phyloP scores from a whole-genome alignment of 163 green algal genomes.

The Scenedesmus sp. region DNA sequence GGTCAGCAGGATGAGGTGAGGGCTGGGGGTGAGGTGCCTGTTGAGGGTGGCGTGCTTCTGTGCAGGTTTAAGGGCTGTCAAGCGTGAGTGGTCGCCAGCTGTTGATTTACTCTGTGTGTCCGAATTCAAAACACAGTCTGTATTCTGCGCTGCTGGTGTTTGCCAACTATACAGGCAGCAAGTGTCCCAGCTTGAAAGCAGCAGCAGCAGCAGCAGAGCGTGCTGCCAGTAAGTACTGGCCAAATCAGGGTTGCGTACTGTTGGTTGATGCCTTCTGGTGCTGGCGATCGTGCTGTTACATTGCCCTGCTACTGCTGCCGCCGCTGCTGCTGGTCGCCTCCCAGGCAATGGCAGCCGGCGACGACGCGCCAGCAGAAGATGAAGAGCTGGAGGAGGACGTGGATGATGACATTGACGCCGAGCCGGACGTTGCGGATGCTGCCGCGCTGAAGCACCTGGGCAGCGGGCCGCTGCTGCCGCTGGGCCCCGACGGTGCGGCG shows the following conservation, averaged over 20 bases:
- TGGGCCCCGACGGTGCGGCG: constrained; percentile 11
- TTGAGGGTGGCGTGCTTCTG: background rate
- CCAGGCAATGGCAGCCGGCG: background rate
- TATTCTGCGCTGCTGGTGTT: no score
- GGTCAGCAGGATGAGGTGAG: constrained; percentile 6
- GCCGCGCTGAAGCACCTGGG: constrained; percentile 29
- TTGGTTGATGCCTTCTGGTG: no score
- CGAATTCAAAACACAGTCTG: no score
- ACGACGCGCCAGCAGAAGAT: constrained; percentile 1
- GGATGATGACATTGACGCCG: background rate
- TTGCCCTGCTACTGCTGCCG: background rate
- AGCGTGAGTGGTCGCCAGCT: background rate
- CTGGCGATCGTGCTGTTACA: no score
- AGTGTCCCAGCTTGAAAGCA: no score
- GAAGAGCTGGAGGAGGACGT: constrained; percentile 1
- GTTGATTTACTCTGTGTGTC: no score
- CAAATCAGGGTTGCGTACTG: no score
- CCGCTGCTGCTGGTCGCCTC: background rate
- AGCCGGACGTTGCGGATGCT: constrained; percentile 37
- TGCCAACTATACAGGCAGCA: no score
- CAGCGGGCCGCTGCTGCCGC: background rate
- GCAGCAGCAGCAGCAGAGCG: no score
- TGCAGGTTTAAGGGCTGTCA: background rate
- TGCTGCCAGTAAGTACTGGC: no score
- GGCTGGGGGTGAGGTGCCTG: background rate